Evolutionary conservation across 1,284 basidiomycete genomes (phyloP).

Genomic region (Uromyces viciae-fabae): DNA sequence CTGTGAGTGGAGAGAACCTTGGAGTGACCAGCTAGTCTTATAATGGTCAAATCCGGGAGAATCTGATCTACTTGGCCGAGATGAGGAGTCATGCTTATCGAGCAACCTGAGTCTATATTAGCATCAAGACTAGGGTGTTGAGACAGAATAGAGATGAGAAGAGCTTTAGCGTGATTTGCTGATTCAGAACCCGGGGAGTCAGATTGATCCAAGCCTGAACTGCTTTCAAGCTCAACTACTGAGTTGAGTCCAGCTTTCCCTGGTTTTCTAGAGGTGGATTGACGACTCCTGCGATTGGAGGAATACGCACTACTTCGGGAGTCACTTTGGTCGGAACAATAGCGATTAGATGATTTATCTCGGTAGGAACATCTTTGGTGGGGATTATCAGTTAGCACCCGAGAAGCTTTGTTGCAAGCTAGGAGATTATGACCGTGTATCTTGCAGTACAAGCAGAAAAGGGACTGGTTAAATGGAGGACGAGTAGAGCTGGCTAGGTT

Average conservation of each 20-base stretch:
- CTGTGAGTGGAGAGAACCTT: background rate
- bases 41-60: background rate
- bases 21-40: background rate
- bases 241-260: background rate
- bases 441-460: background rate
- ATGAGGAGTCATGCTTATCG: background rate
- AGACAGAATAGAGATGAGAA: background rate
- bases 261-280: background rate
- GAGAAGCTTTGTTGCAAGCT: background rate
- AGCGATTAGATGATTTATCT: too few species aligned
- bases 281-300: background rate
- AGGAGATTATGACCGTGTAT: background rate
- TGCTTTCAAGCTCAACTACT: background rate
- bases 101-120: slow-evolving; percentile 17
- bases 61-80: background rate
- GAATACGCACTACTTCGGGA: background rate
- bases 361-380: too few species aligned
- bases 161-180: background rate
- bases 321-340: too few species aligned
- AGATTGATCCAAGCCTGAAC: background rate
- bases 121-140: background rate
- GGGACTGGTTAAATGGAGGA: too few species aligned
- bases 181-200: background rate
- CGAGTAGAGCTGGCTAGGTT: background rate
- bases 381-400: background rate